phyloP scores from a whole-genome alignment of 148 eudicot species.

The Diospyros kaki region DNA sequence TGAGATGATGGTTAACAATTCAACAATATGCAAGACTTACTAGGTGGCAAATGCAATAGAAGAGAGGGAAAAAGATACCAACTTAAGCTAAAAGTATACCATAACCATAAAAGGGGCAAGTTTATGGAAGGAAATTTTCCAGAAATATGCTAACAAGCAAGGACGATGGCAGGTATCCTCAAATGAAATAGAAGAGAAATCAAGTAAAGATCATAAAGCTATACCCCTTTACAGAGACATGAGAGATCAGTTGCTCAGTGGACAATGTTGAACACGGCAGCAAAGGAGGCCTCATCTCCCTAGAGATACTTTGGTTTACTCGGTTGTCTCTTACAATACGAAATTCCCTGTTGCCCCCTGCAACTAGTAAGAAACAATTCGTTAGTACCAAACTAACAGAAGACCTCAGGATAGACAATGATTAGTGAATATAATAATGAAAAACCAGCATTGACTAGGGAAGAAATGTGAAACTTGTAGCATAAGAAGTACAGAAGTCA shows the following conservation, averaged over 20 bases:
- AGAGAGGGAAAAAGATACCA: too few species aligned
- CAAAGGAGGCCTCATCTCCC: slow-evolving; percentile 41
- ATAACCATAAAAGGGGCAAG: too few species aligned
- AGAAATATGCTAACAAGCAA: too few species aligned
- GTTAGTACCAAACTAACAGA: background rate
- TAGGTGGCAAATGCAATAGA: too few species aligned
- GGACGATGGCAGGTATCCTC: background rate
- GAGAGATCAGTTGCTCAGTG: slow-evolving; percentile 25
- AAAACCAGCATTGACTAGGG: background rate
- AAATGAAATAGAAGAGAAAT: background rate
- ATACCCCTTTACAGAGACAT: slow-evolving; percentile 54
- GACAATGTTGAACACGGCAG: slow-evolving; percentile 30
- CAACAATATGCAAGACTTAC: too few species aligned
- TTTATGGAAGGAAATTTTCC: too few species aligned
- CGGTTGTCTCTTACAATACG: slow-evolving; percentile 94
- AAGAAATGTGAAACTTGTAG: background rate
- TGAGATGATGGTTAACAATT: too few species aligned
- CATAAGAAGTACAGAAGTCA: background rate
- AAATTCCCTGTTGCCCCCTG: slow-evolving; percentile 60
- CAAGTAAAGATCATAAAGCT: background rate
- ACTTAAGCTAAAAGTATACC: too few species aligned
- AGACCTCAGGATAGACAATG: background rate
- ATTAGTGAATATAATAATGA: background rate
- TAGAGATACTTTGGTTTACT: slow-evolving; percentile 40
- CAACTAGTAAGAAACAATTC: slow-evolving; percentile 17